Evolutionary conservation across 495 filamentous ascomycete species (phyloP).

Genomic region (Glonium stellatum): DNA sequence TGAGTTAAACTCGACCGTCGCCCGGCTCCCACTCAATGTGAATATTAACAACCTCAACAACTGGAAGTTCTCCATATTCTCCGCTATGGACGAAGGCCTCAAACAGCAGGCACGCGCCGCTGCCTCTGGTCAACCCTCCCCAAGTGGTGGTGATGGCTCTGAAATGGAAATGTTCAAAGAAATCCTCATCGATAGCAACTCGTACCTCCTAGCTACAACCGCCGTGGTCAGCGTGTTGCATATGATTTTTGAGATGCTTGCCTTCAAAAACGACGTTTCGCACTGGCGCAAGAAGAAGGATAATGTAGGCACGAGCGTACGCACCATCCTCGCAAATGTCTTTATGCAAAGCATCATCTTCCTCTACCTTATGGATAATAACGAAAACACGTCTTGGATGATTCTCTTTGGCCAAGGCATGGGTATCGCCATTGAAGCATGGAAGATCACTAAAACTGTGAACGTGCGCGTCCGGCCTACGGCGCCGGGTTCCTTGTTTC

Average conservation of each 20-base stretch:
- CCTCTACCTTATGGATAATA: constrained; percentile 97
- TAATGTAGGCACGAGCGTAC: constrained; percentile 88
- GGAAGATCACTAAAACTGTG: constrained; percentile 98
- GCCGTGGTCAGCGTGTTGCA: constrained; percentile 79
- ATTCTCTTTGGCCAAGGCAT: constrained; percentile 89
- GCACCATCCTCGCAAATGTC: constrained; percentile 93
- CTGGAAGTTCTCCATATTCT: constrained; percentile 85
- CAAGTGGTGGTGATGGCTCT: constrained; percentile 63
- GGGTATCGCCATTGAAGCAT: constrained; percentile 89
- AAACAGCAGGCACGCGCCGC: constrained; percentile 72
- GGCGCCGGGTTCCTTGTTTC: constrained; percentile 60
- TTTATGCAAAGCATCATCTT: constrained; percentile 97
- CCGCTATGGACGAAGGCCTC: constrained; percentile 77
- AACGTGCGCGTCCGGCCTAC: constrained; percentile 75
- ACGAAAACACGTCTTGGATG: constrained; percentile 97
- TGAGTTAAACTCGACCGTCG: constrained; percentile 85
- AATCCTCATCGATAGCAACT: constrained; percentile 88
- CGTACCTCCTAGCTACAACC: constrained; percentile 79
- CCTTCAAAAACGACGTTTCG: constrained; percentile 94
- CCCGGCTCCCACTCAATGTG: constrained; percentile 73
- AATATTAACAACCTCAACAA: constrained; percentile 72
- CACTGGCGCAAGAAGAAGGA: constrained; percentile 99
- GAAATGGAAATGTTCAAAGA: constrained; percentile 97
- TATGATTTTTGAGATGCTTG: constrained; percentile 91
- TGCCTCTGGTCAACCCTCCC: constrained; percentile 54